Conservation (phyloP, 495 filamentous ascomycete species). For the Annulohypoxylon stygium region DNA sequence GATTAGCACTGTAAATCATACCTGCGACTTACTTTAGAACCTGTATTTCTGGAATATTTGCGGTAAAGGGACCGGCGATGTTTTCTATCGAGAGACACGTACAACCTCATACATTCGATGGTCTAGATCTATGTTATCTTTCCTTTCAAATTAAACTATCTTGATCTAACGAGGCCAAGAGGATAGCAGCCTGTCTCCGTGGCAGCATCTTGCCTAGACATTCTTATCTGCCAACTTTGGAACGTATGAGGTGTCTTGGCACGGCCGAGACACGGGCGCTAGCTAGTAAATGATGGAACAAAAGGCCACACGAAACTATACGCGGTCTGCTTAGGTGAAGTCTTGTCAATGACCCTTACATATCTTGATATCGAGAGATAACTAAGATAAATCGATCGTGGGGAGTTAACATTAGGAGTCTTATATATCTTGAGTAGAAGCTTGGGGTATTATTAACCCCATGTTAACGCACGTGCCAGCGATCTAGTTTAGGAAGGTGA, state of each 20-base stretch:
- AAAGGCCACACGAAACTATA: neutral
- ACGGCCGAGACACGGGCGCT: neutral
- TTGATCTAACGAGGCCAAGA: neutral
- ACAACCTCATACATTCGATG: neutral
- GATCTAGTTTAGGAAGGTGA: conserved; percentile 35
- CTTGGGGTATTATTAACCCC: neutral
- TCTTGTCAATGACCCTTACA: neutral
- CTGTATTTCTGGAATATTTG: too few species aligned
- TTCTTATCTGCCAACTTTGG: neutral
- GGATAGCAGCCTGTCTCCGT: neutral
- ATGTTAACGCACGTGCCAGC: conserved; percentile 18
- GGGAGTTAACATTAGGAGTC: neutral
- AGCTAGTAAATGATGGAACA: neutral
- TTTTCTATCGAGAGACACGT: neutral
- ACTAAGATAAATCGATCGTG: neutral
- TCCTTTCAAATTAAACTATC: neutral
- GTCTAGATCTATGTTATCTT: neutral
- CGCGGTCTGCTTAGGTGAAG: neutral
- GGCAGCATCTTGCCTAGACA: neutral
- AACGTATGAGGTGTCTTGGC: neutral
- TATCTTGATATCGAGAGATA: neutral
- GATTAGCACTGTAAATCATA: too few species aligned
- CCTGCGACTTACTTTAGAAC: too few species aligned
- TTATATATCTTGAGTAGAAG: neutral
- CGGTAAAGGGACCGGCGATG: neutral